Conservation (phyloP, 2,329 filamentous ascomycete genomes). For the Penicillium sp. region DNA sequence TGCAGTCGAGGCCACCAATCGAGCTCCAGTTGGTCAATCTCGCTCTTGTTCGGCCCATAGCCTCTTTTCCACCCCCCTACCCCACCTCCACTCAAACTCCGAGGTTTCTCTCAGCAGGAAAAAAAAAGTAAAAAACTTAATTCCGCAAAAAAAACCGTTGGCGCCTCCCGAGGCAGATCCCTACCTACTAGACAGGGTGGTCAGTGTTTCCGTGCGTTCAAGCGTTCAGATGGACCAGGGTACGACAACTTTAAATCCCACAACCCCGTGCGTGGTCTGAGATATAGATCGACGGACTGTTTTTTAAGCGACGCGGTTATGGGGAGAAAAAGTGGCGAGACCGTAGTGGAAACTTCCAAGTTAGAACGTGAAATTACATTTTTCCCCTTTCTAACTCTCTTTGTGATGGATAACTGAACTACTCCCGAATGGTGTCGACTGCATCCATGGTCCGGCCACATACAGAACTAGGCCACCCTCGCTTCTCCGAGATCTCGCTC, state of each 20-base stretch:
- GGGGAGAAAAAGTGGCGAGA: neutral
- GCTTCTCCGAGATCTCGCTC: neutral
- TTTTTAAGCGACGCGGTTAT: neutral
- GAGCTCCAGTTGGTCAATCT: neutral
- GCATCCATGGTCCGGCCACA: neutral
- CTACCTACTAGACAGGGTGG: constrained; percentile 17
- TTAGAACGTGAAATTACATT: neutral
- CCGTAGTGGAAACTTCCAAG: neutral
- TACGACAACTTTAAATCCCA: constrained; percentile 26
- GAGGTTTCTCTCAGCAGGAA: neutral
- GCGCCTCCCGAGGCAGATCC: constrained; percentile 20
- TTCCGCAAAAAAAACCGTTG: constrained; percentile 15
- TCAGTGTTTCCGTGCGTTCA: constrained; percentile 14
- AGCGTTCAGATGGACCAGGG: constrained; percentile 16
- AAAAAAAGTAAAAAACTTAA: neutral
- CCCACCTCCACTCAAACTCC: neutral
- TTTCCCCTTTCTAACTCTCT: neutral
- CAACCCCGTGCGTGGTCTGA: neutral
- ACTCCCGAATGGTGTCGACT: neutral
- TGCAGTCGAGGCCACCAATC: neutral
- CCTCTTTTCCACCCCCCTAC: neutral
- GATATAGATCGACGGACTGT: neutral
- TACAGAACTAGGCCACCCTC: neutral
- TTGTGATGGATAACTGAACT: neutral
- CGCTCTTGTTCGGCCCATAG: neutral